Base-by-base conservation (phyloP, 2,329 filamentous ascomycete genomes). In the Lachnellula cervina region DNA sequence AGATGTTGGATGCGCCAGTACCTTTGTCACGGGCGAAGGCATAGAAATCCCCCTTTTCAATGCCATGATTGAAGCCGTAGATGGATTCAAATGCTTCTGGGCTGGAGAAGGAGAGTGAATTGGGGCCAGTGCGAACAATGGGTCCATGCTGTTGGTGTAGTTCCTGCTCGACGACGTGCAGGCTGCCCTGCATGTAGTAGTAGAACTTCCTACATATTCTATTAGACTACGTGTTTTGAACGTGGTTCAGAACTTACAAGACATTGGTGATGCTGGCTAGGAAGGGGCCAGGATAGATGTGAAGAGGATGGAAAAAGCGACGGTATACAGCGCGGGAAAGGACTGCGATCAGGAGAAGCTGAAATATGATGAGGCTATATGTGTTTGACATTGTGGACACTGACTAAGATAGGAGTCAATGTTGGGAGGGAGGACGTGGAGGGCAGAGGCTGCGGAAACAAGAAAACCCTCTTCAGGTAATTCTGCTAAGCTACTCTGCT, bases 11-110 rank as follows among this genome's bases (percentile, higher is more conserved):
- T 3, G 44, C 19, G 23, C 49, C 28, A 5, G 37, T 43, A 21
- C 5, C 11, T 19, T n/a, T 8, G n/a, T 54, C 54, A 28, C 55
- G 45, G 8, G 51, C 55, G 32, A 57, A 57, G 17, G 38, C 40
- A 25, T 57, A 57, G 21, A 57, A 57, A 16, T 37, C 37, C 4
- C 52, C 52, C 13, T 57, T 57, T 42, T 57, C 55, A 17, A 57
- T 46, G 21, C 35, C 32, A 13, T 48, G 34, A 35, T 57, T 57
- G 51, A 56, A 55, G 0, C 79, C 78, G 64, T 82, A 81, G 32
- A 81, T 80, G 2, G 73, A 73, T 14, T 74, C 71, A 42, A 81
- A 58, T 0, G 78, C 79, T 0, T 72, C 68, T 0, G 78, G 65
- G 28, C 21, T 54, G 40, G 56, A 61, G 58, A 71, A 69, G 37